Percentiles rank a stretch among this genome's conserved stretches.
Evolutionary conservation across 2,329 filamentous ascomycete genomes (phyloP).

Genomic region (Apiospora aurea): DNA sequence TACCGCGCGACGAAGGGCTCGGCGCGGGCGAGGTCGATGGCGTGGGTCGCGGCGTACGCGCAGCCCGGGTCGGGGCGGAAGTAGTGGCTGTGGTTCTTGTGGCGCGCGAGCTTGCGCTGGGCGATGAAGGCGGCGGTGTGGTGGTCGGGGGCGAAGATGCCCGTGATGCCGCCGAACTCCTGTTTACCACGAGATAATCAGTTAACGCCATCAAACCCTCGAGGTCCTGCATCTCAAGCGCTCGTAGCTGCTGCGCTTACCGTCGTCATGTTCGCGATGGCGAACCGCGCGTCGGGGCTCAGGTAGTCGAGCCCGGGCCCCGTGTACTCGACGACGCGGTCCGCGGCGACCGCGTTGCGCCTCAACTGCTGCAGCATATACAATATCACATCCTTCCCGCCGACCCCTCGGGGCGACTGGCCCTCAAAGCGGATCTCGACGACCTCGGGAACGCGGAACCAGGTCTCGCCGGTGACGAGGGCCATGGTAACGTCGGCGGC

Average conservation of each 20-base stretch:
- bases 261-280: conserved; percentile 55
- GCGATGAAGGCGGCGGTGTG: conserved; percentile 45
- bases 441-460: conserved; percentile 54
- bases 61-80: conserved; percentile 49
- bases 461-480: conserved; percentile 53
- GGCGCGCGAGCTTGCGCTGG: conserved; percentile 40
- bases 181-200: conserved; percentile 21
- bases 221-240: too few species aligned
- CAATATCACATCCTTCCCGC: conserved; percentile 55
- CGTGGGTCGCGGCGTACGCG: conserved; percentile 45
- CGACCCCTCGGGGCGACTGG: conserved; percentile 44
- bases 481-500: conserved; percentile 53
- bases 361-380: conserved; percentile 52
- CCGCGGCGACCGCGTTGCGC: conserved; percentile 52
- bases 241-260: conserved; percentile 28
- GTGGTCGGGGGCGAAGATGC: conserved; percentile 49
- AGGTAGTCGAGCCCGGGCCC: conserved; percentile 49
- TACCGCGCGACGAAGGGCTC: conserved; percentile 48
- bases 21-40: conserved; percentile 48
- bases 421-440: conserved; percentile 49
- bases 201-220: not conserved
- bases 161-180: conserved; percentile 53
- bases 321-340: conserved; percentile 53
- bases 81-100: conserved; percentile 46
- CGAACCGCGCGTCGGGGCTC: conserved; percentile 52